Base-by-base conservation (phyloP, 208 protist species). In the Chromosphaera perkinsii region DNA sequence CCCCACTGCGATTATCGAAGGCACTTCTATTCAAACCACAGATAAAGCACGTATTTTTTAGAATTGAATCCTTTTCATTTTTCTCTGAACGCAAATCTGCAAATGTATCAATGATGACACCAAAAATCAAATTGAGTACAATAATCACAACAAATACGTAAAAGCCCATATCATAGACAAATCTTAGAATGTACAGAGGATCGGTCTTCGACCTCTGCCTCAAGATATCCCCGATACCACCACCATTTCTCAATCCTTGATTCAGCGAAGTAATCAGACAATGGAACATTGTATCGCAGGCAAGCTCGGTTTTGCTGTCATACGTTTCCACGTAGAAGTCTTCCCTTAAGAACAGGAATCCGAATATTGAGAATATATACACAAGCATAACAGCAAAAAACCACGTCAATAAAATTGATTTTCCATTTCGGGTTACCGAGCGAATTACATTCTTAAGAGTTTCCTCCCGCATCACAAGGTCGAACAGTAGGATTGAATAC, bases 111-210 rank as follows among this genome's bases (percentile, higher is more conserved):
- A 95, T 91, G 67, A 95, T 94, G 55, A 95, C 85, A 87, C 90
- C 90, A 72, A 94, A 92, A 40, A 95, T 85, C 64, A 94, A 88
- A 77, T 95, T 91, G 2, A 95, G 73, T 35, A 93, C 86, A 49
- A 95, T 86, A 22, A 94, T 84, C 31, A 87, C 92, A 10, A 95
- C 80, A 24, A 94, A 32, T 33, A 90, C 85, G 76, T 90, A 93
- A 79, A 93, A 95, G 36, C 85, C 61, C 51, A 92, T 76, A 75
- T 95, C 89, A 75, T 91, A 80, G 14, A 84, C 14, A 14, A 81
- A 51, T 24, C 79, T 69, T 9, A 60, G 52, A 29, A 9, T 42
- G 27, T 63, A 77, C 45, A 66, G 47, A 14, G 57, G 55, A 1
- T 81, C 77, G 36, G 36, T 33, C 52, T 60, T 51, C 14, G 27